Percentiles rank a stretch among this genome's conserved stretches.
Conservation (phyloP, 257 asterid genomes). For the Solanum clarkiae region DNA sequence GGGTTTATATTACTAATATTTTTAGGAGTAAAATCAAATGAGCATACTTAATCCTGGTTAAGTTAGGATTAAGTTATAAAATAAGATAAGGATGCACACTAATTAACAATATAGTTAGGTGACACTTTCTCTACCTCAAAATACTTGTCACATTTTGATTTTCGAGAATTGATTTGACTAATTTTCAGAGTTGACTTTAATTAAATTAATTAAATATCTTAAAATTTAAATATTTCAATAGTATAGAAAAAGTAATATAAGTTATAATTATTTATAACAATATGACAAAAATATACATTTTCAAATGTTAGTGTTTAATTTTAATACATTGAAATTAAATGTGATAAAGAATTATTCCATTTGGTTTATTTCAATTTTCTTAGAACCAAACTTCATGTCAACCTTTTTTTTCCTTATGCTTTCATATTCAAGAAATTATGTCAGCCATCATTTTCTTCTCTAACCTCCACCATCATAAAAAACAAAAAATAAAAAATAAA, state of each 20-base stretch:
- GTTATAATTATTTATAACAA: no score
- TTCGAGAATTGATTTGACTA: no score
- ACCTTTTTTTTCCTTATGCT: constrained; percentile 9
- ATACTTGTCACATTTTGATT: no score
- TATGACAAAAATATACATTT: no score
- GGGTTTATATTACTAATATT: background rate
- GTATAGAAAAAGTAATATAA: no score
- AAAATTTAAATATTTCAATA: no score
- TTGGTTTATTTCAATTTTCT: background rate
- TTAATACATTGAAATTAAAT: background rate
- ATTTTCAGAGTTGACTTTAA: no score
- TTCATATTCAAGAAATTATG: constrained; percentile 11
- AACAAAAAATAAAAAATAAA: background rate
- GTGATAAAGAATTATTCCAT: constrained; percentile 8
- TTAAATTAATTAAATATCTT: no score
- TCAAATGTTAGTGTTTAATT: no score
- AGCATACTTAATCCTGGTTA: background rate
- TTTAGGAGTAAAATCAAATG: background rate
- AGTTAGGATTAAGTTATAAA: background rate
- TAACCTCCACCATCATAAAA: constrained; percentile 25
- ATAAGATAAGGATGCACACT: background rate
- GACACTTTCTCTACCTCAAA: background rate
- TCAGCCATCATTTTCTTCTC: constrained; percentile 36
- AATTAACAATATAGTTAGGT: background rate
- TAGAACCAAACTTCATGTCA: constrained; percentile 25